Evolutionary conservation across 805 yeast species (phyloP).

Genomic region (Metschnikowia cerradonensis): DNA sequence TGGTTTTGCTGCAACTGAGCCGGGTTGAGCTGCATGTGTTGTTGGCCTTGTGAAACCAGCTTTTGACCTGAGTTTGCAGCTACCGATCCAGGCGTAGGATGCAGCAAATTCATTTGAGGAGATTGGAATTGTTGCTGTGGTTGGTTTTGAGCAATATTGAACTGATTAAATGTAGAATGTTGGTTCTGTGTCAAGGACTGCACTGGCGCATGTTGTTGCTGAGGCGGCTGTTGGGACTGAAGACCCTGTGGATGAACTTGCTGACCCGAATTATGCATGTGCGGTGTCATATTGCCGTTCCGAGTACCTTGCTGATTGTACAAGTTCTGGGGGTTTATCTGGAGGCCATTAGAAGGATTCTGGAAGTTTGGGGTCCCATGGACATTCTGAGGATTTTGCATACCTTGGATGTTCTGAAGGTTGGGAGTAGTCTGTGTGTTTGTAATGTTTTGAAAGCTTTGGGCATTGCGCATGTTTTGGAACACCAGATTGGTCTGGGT

Average conservation of each 20-base stretch:
- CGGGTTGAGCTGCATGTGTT: conserved; percentile 4
- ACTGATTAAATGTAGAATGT: conserved; percentile 4
- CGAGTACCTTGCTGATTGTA: neutral
- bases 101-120: conserved; percentile 5
- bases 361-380: neutral
- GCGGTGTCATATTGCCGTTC: conserved; percentile 1
- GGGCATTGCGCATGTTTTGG: conserved; percentile 2
- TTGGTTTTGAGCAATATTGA: conserved; percentile 2
- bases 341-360: neutral
- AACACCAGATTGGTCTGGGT: neutral
- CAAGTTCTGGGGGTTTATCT: neutral
- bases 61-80: conserved; percentile 1
- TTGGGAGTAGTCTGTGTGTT: neutral
- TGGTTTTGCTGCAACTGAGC: conserved; percentile 1
- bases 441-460: conserved; percentile 1
- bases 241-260: conserved; percentile 6
- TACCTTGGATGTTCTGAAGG: conserved; percentile 1
- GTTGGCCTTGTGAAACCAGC: conserved; percentile 3
- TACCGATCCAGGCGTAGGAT: conserved; percentile 3
- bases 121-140: conserved; percentile 7
- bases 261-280: conserved; percentile 1
- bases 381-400: conserved; percentile 1
- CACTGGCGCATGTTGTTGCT: conserved; percentile 11
- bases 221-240: neutral
- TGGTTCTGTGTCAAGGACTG: conserved; percentile 3